phyloP scores from a whole-genome alignment of 306 rosid species.

The Cajanus cajan region DNA sequence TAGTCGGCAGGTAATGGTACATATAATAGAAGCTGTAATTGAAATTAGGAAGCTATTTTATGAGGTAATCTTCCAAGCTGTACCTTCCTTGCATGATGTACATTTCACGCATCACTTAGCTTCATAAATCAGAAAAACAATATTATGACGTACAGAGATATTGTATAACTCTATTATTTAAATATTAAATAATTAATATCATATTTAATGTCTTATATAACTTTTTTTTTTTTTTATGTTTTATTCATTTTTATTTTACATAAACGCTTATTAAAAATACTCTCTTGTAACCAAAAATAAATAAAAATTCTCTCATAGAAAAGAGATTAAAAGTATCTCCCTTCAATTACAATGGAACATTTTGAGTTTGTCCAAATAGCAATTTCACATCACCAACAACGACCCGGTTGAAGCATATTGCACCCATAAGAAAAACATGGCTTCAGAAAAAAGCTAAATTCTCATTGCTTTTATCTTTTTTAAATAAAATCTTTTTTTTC shows the following conservation, averaged over 20 bases:
- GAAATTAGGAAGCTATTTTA: conserved; percentile 9
- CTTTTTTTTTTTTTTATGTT: neutral
- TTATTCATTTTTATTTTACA: neutral
- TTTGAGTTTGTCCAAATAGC: neutral
- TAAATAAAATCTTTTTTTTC: neutral
- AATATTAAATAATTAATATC: neutral
- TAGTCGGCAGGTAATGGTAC: neutral
- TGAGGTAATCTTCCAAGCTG: neutral
- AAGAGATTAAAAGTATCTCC: neutral
- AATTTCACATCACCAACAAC: neutral
- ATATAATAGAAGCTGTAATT: neutral
- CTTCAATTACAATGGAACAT: neutral
- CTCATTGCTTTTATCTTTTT: neutral
- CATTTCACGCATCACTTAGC: conserved; percentile 31
- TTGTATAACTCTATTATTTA: neutral
- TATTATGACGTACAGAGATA: neutral
- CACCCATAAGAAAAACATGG: neutral
- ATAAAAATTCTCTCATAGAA: neutral
- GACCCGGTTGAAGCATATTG: neutral
- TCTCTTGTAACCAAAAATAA: neutral
- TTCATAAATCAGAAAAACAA: conserved; percentile 12
- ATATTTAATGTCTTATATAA: neutral
- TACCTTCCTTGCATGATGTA: conserved; percentile 32
- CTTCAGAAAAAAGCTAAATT: neutral
- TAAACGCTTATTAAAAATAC: neutral